phyloP scores from a whole-genome alignment of 306 rosid species.

The Glycine latifolia region DNA sequence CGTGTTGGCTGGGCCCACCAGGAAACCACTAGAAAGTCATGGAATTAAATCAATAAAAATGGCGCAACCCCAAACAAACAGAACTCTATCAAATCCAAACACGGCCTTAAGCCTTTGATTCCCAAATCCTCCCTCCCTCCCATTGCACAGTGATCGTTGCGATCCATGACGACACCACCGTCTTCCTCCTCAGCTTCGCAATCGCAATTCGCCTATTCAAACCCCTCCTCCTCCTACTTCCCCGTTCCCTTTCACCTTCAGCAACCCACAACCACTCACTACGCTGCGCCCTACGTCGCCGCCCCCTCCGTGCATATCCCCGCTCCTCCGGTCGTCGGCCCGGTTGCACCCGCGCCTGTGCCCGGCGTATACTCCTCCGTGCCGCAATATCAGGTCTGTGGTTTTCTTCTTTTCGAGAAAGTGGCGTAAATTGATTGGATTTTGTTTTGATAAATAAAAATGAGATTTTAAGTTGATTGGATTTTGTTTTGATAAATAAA shows the following conservation, averaged over 20 bases:
- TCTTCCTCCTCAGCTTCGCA: conserved; percentile 12
- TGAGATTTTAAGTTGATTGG: background rate
- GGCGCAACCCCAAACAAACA: background rate
- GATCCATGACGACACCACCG: conserved; percentile 9
- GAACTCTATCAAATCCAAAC: background rate
- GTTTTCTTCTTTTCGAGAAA: background rate
- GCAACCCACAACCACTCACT: conserved; percentile 16
- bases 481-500: background rate
- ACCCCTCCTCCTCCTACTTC: conserved; percentile 1
- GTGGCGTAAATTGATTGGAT: background rate
- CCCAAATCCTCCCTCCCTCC: background rate
- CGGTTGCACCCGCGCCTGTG: background rate
- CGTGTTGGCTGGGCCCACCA: background rate
- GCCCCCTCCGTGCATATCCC: conserved; percentile 3
- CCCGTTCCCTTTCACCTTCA: conserved; percentile 26
- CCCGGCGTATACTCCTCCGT: background rate
- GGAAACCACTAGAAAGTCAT: background rate
- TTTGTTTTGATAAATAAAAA: background rate
- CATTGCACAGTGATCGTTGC: background rate
- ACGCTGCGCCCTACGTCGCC: conserved; percentile 22
- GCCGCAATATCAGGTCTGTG: conserved; percentile 10
- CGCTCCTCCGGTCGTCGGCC: conserved; percentile 7
- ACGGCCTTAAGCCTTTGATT: background rate
- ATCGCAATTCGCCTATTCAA: conserved; percentile 17
- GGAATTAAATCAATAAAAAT: background rate